A percentile compares a stretch with the other conserved stretches of the same genome.
Evolutionary conservation across 1,284 basidiomycete species (phyloP).

Genomic region (Anthracocystis panici-leucophaei): DNA sequence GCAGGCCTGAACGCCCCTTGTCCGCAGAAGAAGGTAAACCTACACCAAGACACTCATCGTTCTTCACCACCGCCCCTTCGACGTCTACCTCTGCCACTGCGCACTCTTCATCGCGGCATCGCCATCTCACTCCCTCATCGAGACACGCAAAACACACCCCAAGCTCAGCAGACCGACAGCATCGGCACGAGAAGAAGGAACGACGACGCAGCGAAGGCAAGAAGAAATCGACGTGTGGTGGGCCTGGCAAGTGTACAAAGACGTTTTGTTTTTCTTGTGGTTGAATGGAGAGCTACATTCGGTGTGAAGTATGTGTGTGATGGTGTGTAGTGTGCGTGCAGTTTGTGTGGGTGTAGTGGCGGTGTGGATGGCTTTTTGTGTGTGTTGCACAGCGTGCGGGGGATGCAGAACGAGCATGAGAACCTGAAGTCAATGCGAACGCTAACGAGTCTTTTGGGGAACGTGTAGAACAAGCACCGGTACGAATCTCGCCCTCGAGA

Average conservation of each 20-base stretch:
- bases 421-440: too few relatives aligned
- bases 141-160: background rate
- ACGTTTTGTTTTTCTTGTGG: slow-evolving; percentile 31
- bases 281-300: background rate
- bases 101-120: background rate
- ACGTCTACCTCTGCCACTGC: background rate
- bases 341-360: too few relatives aligned
- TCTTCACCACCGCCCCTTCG: background rate
- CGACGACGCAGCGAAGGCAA: slow-evolving; percentile 5
- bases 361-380: too few relatives aligned
- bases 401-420: too few relatives aligned
- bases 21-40: background rate
- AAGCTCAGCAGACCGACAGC: background rate
- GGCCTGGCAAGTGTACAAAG: slow-evolving; percentile 29
- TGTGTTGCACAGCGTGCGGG: too few relatives aligned
- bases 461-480: too few relatives aligned
- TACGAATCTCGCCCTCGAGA: too few relatives aligned
- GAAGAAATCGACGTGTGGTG: slow-evolving; percentile 16
- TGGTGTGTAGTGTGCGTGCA: background rate
- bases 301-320: background rate
- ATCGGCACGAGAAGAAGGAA: background rate
- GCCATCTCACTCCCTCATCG: background rate
- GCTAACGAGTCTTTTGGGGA: too few relatives aligned
- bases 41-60: background rate
- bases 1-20: background rate